Percentiles rank a stretch among this genome's conserved stretches.
Evolutionary conservation across 805 yeast species (phyloP).

Genomic region (Monosporozyma siamensis): DNA sequence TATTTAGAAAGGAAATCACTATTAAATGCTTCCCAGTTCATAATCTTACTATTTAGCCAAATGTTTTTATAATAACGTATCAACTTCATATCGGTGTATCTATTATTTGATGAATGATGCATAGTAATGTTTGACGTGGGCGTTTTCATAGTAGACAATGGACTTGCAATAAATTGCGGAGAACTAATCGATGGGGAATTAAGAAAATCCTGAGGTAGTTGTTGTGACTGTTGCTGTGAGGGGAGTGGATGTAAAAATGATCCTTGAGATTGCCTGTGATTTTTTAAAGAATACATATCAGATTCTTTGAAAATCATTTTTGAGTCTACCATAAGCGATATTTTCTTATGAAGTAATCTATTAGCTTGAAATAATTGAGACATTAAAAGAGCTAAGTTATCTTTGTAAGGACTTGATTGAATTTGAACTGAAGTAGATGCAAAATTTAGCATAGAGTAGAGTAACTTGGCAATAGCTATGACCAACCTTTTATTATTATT

Average conservation of each 20-base stretch:
- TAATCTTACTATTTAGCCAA: slow-evolving; percentile 33
- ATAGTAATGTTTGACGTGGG: slow-evolving; percentile 1
- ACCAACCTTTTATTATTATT: slow-evolving; percentile 12
- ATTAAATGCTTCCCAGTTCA: slow-evolving; percentile 29
- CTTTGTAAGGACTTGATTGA: slow-evolving; percentile 11
- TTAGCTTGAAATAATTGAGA: slow-evolving; percentile 18
- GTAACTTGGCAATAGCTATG: slow-evolving; percentile 22
- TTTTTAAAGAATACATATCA: slow-evolving; percentile 5
- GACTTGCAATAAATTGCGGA: slow-evolving; percentile 25
- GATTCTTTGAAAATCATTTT: slow-evolving; percentile 16
- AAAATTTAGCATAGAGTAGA: slow-evolving; percentile 16
- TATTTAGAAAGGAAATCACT: slow-evolving; percentile 26
- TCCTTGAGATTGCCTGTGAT: neutral
- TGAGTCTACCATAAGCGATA: slow-evolving; percentile 16
- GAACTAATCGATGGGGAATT: slow-evolving; percentile 26
- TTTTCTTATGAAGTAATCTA: slow-evolving; percentile 18
- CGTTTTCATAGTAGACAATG: slow-evolving; percentile 16
- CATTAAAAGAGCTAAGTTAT: slow-evolving; percentile 11
- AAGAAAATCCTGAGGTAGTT: slow-evolving; percentile 3
- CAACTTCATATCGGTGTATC: slow-evolving; percentile 24
- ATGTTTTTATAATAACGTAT: slow-evolving; percentile 29
- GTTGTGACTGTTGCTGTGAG: neutral
- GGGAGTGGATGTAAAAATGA: slow-evolving; percentile 1
- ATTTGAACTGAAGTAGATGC: slow-evolving; percentile 10
- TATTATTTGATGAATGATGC: slow-evolving; percentile 5